Evolutionary conservation across 2,329 filamentous ascomycete genomes (phyloP), one percentile per base, ranked within the genome.

Genomic region (Rutstroemia sp.): DNA sequence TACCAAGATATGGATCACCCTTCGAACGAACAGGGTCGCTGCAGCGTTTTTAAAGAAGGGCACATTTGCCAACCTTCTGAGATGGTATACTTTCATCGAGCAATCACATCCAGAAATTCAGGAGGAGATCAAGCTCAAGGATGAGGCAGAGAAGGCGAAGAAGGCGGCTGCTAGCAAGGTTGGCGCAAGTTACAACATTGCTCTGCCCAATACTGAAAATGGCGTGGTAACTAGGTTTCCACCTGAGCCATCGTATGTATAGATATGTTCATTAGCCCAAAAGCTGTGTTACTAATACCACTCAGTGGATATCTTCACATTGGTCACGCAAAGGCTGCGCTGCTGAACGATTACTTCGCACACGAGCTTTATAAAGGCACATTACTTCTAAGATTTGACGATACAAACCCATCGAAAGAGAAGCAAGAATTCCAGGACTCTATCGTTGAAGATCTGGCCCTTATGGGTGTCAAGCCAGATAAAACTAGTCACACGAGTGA

Each of bases 391-490:
- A 88, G 94, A 58, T 94, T 99, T 68, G 94, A 99, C 70, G 94
- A 99, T 69, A 99, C 94, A 56, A 99, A 99, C 74, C 94, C 94
- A 7, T 86, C 88, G 58, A 97, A 97, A 72, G 94, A 99, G 78
- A 96, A 95, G 77, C 85, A 92, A 71, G 94, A 97, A 75, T 99
- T 87, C 71, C 87, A 97, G 71, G 91, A 97, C 73, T 82, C 91
- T 5, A 99, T 99, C 60, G 78, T 96, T 40, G 87, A 96, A 75
- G 94, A 99, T 72, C 81, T 96, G 51, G 84, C 85, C 50, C 80
- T 97, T 53, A 90, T 99, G 80, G 92, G 92, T 30, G 89, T 99
- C 72, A 89, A 88, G 73, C 89, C 92, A 21, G 92, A 96, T 72
- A 81, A 81, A 62, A 80, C 92, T 58, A 89, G 89, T 17, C 95